Evolutionary conservation across 306 rosid species (phyloP).

Genomic region (Prunus mira): DNA sequence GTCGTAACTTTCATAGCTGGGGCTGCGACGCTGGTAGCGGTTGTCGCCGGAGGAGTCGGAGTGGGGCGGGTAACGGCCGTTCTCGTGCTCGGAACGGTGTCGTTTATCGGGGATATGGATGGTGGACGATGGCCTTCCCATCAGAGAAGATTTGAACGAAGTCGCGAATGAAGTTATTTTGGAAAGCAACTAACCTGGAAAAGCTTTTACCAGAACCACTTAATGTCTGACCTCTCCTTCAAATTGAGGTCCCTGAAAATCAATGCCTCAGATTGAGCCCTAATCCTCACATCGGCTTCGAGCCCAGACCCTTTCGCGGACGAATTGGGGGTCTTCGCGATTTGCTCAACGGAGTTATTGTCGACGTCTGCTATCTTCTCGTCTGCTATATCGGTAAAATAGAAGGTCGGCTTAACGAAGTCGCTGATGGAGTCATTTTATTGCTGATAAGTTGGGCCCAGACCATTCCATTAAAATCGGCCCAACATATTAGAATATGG

Average conservation of each 20-base stretch:
- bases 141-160: slow-evolving; percentile 7
- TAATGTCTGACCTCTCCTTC: too few relatives aligned
- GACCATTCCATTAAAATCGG: background rate
- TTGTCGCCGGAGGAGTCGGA: slow-evolving; percentile 20
- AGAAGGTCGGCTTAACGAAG: too few relatives aligned
- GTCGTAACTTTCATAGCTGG: slow-evolving; percentile 65
- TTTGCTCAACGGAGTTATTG: too few relatives aligned
- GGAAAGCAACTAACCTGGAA: background rate
- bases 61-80: slow-evolving; percentile 27
- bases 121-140: slow-evolving; percentile 59
- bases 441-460: too few relatives aligned
- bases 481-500: background rate
- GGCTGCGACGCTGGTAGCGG: slow-evolving; percentile 58
- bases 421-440: too few relatives aligned
- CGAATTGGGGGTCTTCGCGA: too few relatives aligned
- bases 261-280: too few relatives aligned
- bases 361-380: too few relatives aligned
- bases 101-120: slow-evolving; percentile 39
- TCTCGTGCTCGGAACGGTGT: slow-evolving; percentile 29
- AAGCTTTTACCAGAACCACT: background rate
- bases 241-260: background rate
- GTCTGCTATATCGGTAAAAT: too few relatives aligned
- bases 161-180: background rate
- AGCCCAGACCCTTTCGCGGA: too few relatives aligned
- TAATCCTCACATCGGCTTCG: too few relatives aligned